Evolutionary conservation across 306 rosid species (phyloP), one percentile per base, ranked within the genome.

Genomic region (Sicyos edulis): DNA sequence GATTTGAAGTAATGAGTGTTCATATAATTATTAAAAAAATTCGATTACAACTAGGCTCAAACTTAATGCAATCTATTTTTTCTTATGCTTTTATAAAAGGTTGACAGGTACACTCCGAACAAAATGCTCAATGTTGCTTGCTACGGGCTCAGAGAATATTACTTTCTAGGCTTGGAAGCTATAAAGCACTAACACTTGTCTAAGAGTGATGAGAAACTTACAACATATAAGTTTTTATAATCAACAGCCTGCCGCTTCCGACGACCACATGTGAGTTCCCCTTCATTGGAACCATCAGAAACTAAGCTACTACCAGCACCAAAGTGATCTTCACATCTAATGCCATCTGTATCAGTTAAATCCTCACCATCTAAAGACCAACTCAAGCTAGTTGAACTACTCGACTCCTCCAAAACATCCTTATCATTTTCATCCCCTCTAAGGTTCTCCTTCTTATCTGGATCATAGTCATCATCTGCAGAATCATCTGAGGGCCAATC

Each of bases 401-500:
- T 82, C 29, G 59, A 75, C 59, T 78, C 85, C 71, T 85, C 86
- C 55, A 84, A 78, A 54, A 54, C 78, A 75, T 77, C 20, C 40
- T 82, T 84, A 49, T 81, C 79, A 32, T 78, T 71, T 74, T 71
- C 93, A 74, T 77, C 89, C 54, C 69, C 64, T 45, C 85, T 76
- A 62, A 71, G 49, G 63, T 73, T 86, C 79, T 86, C 87, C 51
- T 71, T 82, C 85, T 83, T 83, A 79, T 82, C 92, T 21, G 97
- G 97, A 74, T 92, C 74, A 81, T 92, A 92, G 82, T 92, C 95
- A 77, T 85, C 91, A 75, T 92, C 97, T 69, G 84, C 95, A 53
- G 97, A 89, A 82, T 89, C 97, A 82, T 92, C 96, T 1, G 96
- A 92, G 55, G 97, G 97, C 96, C 92, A 92, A 70, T 89, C 88